phyloP scores from a whole-genome alignment of 441 rosid genomes.

The Eruca vesicaria region DNA sequence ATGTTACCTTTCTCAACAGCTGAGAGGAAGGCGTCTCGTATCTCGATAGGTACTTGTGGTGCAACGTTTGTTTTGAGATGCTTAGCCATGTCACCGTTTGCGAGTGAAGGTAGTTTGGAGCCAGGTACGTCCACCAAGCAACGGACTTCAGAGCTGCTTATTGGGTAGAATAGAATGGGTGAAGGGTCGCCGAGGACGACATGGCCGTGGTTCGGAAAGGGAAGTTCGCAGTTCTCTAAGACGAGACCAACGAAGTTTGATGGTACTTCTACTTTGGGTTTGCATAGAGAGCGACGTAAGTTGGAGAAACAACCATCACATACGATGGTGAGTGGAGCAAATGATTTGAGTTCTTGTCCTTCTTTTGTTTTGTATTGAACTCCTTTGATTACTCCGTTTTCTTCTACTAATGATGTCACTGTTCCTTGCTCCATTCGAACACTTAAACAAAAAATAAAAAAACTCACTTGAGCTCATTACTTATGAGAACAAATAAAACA shows the following conservation, averaged over 20 bases:
- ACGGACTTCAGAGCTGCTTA: conserved; percentile 39
- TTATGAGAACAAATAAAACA: no score
- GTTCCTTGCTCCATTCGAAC: conserved; percentile 76
- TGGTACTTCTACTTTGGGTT: conserved; percentile 53
- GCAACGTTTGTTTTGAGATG: conserved; percentile 17
- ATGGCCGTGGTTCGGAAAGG: conserved; percentile 36
- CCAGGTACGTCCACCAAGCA: conserved; percentile 37
- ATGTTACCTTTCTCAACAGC: conserved; percentile 58
- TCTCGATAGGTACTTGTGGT: conserved; percentile 43
- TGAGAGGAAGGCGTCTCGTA: conserved; percentile 45
- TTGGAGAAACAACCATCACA: conserved; percentile 94
- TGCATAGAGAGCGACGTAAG: conserved; percentile 74
- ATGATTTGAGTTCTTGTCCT: conserved; percentile 48
- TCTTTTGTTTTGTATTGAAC: conserved; percentile 79
- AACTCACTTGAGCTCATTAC: no score
- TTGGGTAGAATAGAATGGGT: conserved; percentile 40
- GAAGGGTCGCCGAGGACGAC: conserved; percentile 41
- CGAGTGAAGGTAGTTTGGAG: conserved; percentile 31
- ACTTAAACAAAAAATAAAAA: conserved; percentile 29
- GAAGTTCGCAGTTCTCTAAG: conserved; percentile 37
- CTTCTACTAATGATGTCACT: conserved; percentile 71
- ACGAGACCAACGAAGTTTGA: conserved; percentile 36
- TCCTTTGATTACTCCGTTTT: conserved; percentile 63
- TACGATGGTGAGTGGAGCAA: conserved; percentile 81
- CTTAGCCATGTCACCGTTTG: conserved; percentile 27